phyloP scores from a whole-genome alignment of 441 rosid species.

The Eutrema salsugineum region DNA sequence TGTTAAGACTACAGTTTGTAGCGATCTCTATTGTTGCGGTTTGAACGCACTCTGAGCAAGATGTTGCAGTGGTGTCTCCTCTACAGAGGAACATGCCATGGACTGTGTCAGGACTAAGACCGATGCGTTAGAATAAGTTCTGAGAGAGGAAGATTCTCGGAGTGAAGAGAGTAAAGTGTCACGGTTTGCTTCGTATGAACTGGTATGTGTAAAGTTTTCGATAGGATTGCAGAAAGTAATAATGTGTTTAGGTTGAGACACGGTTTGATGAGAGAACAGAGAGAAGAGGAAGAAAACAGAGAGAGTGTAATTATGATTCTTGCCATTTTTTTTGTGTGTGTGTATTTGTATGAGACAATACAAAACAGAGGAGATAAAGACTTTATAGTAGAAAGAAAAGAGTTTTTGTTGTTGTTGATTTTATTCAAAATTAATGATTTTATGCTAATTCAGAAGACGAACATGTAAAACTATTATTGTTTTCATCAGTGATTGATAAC shows the following conservation, averaged over 20 bases:
- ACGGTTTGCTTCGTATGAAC: not conserved
- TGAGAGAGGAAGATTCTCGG: not conserved
- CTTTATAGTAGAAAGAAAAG: not conserved
- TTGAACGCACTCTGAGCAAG: conserved; percentile 17
- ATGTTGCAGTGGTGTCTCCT: conserved; percentile 2
- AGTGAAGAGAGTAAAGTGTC: not conserved
- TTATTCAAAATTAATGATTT: not conserved
- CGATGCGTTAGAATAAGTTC: conserved; percentile 11
- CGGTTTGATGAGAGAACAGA: not conserved
- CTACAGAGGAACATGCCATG: conserved; percentile 20
- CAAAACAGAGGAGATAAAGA: not conserved
- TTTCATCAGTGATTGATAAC: not conserved
- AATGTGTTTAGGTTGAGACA: conserved; percentile 8
- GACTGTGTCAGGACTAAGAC: conserved; percentile 18
- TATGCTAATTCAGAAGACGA: not conserved
- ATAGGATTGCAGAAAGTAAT: not conserved
- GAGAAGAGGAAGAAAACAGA: not conserved
- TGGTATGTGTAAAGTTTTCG: not conserved
- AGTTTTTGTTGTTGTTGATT: not conserved
- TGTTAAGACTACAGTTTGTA: not conserved
- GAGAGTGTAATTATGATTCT: not conserved
- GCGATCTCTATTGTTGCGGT: conserved; percentile 1
- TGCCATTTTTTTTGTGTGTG: conserved; percentile 3
- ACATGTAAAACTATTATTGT: not conserved
- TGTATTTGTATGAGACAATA: not conserved